A percentile compares a stretch with the other conserved stretches of the same genome.
phyloP scores from a whole-genome alignment of 2,329 filamentous ascomycete species.

The Nemania bipapillata region DNA sequence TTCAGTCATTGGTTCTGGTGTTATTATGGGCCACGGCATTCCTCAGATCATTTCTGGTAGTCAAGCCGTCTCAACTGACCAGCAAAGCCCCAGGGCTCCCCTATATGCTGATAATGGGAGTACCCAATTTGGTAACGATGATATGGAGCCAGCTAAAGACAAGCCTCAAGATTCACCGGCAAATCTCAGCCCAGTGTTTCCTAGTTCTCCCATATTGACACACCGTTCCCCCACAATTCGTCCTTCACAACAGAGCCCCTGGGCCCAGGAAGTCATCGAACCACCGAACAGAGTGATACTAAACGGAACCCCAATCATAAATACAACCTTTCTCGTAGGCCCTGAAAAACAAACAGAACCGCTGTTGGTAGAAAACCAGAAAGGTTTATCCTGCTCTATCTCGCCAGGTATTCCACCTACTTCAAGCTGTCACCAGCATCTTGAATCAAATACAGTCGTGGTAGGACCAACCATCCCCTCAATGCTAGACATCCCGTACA shows the following conservation, averaged over 20 bases:
- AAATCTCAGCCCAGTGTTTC: constrained; percentile 14
- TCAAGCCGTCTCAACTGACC: constrained; percentile 15
- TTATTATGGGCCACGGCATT: neutral
- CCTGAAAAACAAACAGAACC: neutral
- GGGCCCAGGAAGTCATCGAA: constrained; percentile 38
- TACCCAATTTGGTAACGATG: constrained; percentile 1
- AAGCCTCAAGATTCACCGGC: constrained; percentile 3
- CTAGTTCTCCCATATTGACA: constrained; percentile 27
- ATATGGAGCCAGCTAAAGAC: neutral
- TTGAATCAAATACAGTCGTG: neutral
- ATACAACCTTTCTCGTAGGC: neutral
- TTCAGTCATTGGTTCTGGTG: neutral
- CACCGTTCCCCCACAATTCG: constrained; percentile 33
- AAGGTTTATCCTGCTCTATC: neutral
- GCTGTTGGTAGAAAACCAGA: neutral
- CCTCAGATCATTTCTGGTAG: neutral
- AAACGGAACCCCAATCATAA: neutral
- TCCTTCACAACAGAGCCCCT: constrained; percentile 50
- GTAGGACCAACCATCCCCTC: constrained; percentile 2
- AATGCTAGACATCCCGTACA: constrained; percentile 29
- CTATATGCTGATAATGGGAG: constrained; percentile 24
- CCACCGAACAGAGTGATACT: constrained; percentile 3
- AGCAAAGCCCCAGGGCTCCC: constrained; percentile 48
- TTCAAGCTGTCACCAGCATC: neutral
- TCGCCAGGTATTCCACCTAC: neutral